Evolutionary conservation across 495 filamentous ascomycete genomes (phyloP).

Genomic region (Corynascus novoguineensis): DNA sequence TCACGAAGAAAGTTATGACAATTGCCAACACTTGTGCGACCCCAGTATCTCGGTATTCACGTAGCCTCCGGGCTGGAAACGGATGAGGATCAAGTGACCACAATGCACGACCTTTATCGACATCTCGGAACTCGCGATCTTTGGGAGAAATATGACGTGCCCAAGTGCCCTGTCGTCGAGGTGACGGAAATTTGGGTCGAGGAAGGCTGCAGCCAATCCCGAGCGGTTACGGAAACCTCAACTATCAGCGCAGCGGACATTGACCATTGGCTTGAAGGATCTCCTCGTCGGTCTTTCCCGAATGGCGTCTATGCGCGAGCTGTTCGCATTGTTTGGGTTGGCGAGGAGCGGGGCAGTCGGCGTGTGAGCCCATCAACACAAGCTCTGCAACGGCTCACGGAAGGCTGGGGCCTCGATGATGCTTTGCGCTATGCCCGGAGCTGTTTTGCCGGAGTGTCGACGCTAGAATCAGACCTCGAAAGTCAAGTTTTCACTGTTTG

Average conservation of each 20-base stretch:
- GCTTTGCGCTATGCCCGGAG: constrained; percentile 22
- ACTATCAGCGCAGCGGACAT: constrained; percentile 11
- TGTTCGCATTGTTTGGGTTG: constrained; percentile 23
- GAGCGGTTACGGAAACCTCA: constrained; percentile 5
- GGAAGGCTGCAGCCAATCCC: background rate
- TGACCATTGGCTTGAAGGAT: constrained; percentile 26
- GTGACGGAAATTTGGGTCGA: constrained; percentile 25
- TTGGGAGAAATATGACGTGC: constrained; percentile 22
- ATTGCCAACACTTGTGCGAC: too few species aligned
- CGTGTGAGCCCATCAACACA: constrained; percentile 17
- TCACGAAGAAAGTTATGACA: too few species aligned
- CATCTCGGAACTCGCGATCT: constrained; percentile 20
- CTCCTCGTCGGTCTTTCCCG: constrained; percentile 9
- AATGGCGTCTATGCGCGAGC: constrained; percentile 6
- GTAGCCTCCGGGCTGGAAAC: too few species aligned
- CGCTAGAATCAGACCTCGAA: background rate
- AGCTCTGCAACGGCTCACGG: constrained; percentile 10
- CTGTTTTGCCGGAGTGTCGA: constrained; percentile 25
- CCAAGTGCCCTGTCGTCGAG: constrained; percentile 18
- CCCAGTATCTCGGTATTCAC: too few species aligned
- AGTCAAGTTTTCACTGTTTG: constrained; percentile 17
- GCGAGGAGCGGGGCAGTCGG: background rate
- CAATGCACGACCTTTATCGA: constrained; percentile 22
- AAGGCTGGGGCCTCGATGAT: constrained; percentile 13
- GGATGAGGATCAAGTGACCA: too few species aligned